A percentile compares a stretch with the other conserved stretches of the same genome.
These are phyloP conservation scores for Chlorencoelia australis DNA, from an alignment of 2,329 filamentous ascomycete genomes.

Conservation along the genomic window DNA sequence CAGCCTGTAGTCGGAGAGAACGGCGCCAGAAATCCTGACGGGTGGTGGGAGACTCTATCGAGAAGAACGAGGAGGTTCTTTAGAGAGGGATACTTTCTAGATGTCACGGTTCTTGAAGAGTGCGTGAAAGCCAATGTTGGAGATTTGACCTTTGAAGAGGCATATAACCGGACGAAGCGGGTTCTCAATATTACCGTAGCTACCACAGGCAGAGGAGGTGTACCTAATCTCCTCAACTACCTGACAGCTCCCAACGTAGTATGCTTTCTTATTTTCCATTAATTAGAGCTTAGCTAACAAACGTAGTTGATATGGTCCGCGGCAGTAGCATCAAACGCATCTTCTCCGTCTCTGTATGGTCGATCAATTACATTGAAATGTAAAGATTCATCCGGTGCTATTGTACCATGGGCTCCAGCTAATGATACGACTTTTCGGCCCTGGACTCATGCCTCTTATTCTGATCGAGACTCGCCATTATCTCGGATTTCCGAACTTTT, in stretches of 20 bases:
- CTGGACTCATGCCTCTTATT: constrained; percentile 44
- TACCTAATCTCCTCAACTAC: constrained; percentile 83
- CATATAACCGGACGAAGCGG: constrained; percentile 73
- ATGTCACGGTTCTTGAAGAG: constrained; percentile 71
- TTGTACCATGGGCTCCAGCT: constrained; percentile 47
- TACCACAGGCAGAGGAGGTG: constrained; percentile 60
- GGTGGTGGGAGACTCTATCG: constrained; percentile 46
- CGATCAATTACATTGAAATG: constrained; percentile 45
- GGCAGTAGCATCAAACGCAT: constrained; percentile 46
- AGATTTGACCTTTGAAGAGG: constrained; percentile 87
- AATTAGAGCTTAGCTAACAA: neutral
- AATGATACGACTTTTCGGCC: constrained; percentile 41
- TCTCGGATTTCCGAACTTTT: constrained; percentile 55
- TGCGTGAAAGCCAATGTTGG: constrained; percentile 79
- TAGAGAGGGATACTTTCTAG: constrained; percentile 71
- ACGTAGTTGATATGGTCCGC: constrained; percentile 49
- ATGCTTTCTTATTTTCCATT: constrained; percentile 31
- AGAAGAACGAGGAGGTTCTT: constrained; percentile 61
- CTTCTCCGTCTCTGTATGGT: constrained; percentile 37
- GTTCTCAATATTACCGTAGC: constrained; percentile 89
- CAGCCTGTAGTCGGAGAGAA: constrained; percentile 27
- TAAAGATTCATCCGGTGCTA: constrained; percentile 49
- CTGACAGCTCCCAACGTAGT: constrained; percentile 88
- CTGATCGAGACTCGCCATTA: constrained; percentile 47
- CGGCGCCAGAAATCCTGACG: constrained; percentile 26